Base-by-base conservation (phyloP, 169 alveolate species). In the Toxoplasma gondii region DNA sequence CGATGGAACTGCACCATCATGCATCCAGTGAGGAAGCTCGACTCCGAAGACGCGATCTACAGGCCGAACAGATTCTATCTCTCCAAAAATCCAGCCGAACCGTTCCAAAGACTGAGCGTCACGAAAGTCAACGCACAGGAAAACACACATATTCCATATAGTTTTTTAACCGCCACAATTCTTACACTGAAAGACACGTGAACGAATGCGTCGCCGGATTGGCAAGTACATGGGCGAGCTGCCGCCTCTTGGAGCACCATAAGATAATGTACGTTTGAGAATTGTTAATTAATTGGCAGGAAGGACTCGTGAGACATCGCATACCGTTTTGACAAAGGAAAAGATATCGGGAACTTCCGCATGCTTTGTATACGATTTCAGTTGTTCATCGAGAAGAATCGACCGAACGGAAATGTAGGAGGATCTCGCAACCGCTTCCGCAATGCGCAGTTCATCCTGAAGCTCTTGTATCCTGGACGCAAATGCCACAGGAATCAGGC, bases 361-460 rank as follows among this genome's bases (percentile, higher is more conserved):
- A 49, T 43, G 83, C 38, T 34, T 45, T 29, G 95, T 84, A 67
- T 91, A 84, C 67, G 93, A 91, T 88, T 86, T 92, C 90, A 92
- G 92, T 45, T 92, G 95, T 53, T 92, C 93, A 39, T 88, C 95
- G 87, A 92, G 44, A 9, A 92, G 88, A 17, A 92, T 83, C 17
- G 95, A 88, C 34, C 95, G 83, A 81, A 83, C 88, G 31, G 93
- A 84, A 34, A 92, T 92, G 82, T 92, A 92, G 34, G 92, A 83
- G 58, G 95, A 92, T n/a, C 95, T 88, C 0, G 95, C 95, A 24
- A 83, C 95, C 29, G 95, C 95, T 81, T 83, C 95, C 67, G 95
- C 95, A 83, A 92, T 80, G 43, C 93, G 91, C 16, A 92, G 83
- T 54, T 80, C 95, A 17, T 91, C 49, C 81, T 92, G 95, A 19